Conservation (phyloP, 1,139 yeast genomes). For the Kurtzmaniella quercitrusa region DNA sequence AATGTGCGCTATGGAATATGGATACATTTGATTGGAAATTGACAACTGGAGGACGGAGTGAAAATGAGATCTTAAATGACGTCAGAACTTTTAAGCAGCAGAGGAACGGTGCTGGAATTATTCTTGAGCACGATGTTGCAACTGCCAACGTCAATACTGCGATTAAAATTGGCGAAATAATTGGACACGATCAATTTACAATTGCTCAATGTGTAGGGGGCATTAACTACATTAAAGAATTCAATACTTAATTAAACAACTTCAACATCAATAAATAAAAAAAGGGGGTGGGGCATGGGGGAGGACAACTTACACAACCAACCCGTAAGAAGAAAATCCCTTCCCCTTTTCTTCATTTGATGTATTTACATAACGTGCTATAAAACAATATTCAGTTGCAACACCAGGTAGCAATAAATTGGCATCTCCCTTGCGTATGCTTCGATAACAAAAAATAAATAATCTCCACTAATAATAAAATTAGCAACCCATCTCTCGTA, state of each 20-base stretch:
- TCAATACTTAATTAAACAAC: constrained; percentile 8
- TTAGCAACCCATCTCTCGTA: neutral
- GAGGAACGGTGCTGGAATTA: constrained; percentile 50
- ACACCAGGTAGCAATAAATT: neutral
- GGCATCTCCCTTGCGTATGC: too few species aligned
- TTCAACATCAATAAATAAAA: neutral
- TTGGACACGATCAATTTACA: constrained; percentile 60
- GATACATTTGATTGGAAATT: constrained; percentile 92
- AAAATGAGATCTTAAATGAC: constrained; percentile 49
- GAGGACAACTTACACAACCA: too few species aligned
- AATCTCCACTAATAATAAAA: neutral
- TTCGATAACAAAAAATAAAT: neutral
- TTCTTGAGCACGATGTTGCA: constrained; percentile 81
- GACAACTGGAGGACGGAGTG: constrained; percentile 38
- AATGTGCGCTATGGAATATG: constrained; percentile 84
- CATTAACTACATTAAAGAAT: constrained; percentile 36
- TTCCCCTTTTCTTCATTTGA: neutral
- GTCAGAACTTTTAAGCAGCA: constrained; percentile 47
- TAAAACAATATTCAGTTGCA: neutral
- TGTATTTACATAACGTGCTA: neutral
- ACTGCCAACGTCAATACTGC: constrained; percentile 67
- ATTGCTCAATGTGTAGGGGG: constrained; percentile 85
- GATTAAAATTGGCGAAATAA: constrained; percentile 46
- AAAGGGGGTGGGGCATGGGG: too few species aligned
- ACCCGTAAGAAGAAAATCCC: too few species aligned